These are phyloP conservation scores for Spizellomyces sp. DNA, from an alignment of 192 early-diverging fungal species.

Conservation along the genomic window DNA sequence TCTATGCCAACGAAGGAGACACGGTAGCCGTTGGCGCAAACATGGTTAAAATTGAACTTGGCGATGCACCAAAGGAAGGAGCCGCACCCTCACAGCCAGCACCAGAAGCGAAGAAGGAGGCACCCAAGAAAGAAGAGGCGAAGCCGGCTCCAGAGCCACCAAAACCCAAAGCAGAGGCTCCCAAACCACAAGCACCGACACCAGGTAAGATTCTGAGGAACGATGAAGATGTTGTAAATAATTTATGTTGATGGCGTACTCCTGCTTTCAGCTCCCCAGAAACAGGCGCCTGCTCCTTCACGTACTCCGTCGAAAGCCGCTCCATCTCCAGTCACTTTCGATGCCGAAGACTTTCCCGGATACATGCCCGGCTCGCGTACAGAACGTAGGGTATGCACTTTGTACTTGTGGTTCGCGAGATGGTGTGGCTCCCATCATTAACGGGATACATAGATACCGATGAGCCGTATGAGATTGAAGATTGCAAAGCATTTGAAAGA, in stretches of 20 bases:
- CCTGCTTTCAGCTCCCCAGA: too few relatives aligned
- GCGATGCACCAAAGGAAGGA: conserved; percentile 60
- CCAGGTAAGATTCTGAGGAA: too few relatives aligned
- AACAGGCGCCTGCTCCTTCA: background rate
- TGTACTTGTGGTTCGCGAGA: too few relatives aligned
- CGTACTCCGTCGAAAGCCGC: conserved; percentile 4
- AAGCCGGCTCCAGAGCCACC: conserved; percentile 36
- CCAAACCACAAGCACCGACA: conserved; percentile 1
- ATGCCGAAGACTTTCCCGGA: conserved; percentile 33
- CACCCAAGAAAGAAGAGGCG: conserved; percentile 15
- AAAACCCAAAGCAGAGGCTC: conserved; percentile 30
- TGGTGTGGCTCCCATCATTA: too few relatives aligned
- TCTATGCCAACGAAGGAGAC: conserved; percentile 84
- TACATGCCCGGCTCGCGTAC: conserved; percentile 35
- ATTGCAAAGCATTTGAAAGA: conserved; percentile 96
- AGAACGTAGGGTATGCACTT: conserved; percentile 24
- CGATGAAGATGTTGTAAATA: too few relatives aligned
- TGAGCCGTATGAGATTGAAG: conserved; percentile 96
- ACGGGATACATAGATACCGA: conserved; percentile 33
- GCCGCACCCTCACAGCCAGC: conserved; percentile 26
- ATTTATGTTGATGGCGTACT: too few relatives aligned
- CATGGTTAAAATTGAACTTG: conserved; percentile 88
- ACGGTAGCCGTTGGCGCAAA: conserved; percentile 89
- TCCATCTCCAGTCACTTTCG: conserved; percentile 2
- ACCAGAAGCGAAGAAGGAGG: conserved; percentile 29